Percentiles rank a stretch among this genome's conserved stretches.
Evolutionary conservation across 2,329 filamentous ascomycete genomes (phyloP).

Genomic region (Fusarium sp.): DNA sequence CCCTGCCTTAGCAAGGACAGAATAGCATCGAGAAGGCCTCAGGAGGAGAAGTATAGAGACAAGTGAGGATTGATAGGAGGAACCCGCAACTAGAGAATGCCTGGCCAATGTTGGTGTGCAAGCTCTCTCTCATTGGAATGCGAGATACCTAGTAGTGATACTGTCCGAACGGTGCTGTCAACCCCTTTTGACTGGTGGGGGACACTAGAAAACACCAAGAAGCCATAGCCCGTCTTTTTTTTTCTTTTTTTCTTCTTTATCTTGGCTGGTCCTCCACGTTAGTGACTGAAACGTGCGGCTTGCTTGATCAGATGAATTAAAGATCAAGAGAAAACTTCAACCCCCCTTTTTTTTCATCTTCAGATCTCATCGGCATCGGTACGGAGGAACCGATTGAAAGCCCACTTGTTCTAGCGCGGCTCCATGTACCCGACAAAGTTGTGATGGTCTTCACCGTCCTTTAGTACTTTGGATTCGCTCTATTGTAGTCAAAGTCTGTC

Average conservation of each 20-base stretch:
- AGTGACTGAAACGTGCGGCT: not conserved
- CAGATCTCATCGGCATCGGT: not conserved
- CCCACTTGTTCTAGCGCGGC: slow-evolving; percentile 14
- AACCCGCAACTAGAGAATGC: not conserved
- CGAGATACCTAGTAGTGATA: too few relatives aligned
- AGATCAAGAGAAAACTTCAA: not conserved
- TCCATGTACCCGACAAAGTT: slow-evolving; percentile 10
- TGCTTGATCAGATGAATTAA: not conserved
- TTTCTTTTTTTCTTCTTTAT: not conserved
- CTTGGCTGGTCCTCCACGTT: slow-evolving; percentile 19
- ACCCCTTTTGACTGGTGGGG: slow-evolving; percentile 23
- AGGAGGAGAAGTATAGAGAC: slow-evolving; percentile 22
- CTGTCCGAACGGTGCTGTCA: not conserved
- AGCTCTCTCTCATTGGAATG: slow-evolving; percentile 5
- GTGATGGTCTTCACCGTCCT: slow-evolving; percentile 9
- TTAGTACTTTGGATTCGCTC: slow-evolving; percentile 3
- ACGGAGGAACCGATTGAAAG: not conserved
- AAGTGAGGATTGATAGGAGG: slow-evolving; percentile 7
- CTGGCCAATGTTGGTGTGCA: not conserved
- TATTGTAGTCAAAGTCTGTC: not conserved
- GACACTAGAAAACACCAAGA: slow-evolving; percentile 35
- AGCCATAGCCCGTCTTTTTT: not conserved
- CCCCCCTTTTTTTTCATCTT: not conserved
- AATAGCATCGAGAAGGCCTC: slow-evolving; percentile 8
- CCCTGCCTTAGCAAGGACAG: slow-evolving; percentile 15